Evolutionary conservation across 176 grass and related monocot species (phyloP).

Genomic region (Elaeis guineensis): DNA sequence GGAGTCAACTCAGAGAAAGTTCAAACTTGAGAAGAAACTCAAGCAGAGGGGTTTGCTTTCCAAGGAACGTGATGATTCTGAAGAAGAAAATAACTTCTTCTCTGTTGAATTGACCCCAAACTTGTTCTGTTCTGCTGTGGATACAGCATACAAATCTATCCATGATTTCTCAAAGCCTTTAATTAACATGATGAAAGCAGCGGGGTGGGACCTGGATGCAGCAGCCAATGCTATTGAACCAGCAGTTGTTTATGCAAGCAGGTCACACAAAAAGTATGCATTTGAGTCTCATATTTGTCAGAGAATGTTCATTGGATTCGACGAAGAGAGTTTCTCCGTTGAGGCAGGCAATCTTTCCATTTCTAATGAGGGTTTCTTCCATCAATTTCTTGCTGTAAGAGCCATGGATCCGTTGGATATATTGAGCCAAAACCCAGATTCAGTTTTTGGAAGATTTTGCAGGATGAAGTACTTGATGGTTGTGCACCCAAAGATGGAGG

Average conservation of each 20-base stretch:
- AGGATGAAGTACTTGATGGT: constrained; percentile 65
- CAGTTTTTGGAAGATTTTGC: constrained; percentile 86
- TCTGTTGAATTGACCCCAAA: constrained; percentile 87
- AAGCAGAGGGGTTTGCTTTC: background rate
- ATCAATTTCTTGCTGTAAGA: constrained; percentile 72
- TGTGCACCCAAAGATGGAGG: constrained; percentile 93
- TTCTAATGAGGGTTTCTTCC: constrained; percentile 73
- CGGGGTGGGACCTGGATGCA: constrained; percentile 90
- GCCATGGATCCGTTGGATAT: constrained; percentile 95
- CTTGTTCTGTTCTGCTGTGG: constrained; percentile 78
- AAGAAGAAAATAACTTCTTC: constrained; percentile 46
- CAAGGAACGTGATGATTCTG: background rate
- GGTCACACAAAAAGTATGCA: constrained; percentile 10
- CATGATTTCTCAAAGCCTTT: constrained; percentile 93
- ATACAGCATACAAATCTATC: constrained; percentile 75
- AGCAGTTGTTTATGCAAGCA: background rate
- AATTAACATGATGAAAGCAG: constrained; percentile 99
- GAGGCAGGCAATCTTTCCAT: constrained; percentile 30
- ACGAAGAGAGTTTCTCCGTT: constrained; percentile 2
- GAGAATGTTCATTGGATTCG: constrained; percentile 11
- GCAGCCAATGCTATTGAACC: constrained; percentile 58
- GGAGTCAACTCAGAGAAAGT: constrained; percentile 36
- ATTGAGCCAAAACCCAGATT: constrained; percentile 82
- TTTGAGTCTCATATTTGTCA: constrained; percentile 12
- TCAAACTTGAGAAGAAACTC: background rate